Evolutionary conservation across 2,329 filamentous ascomycete genomes (phyloP).

Genomic region (Ceratocystis alfenasii): DNA sequence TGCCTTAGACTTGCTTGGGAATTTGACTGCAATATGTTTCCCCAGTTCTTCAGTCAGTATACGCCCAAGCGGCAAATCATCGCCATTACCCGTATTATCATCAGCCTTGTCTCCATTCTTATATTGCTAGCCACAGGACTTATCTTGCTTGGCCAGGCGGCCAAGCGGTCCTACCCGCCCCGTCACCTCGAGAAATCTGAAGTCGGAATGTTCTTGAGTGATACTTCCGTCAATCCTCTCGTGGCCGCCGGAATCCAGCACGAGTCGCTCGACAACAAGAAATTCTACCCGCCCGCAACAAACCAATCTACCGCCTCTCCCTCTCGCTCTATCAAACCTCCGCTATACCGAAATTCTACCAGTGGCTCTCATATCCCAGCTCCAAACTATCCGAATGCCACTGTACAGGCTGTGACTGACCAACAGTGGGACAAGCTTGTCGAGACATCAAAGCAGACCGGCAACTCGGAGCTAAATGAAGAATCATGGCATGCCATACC

Average conservation of each 20-base stretch:
- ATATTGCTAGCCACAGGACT: not conserved
- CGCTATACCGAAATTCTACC: not conserved
- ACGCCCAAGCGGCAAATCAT: not conserved
- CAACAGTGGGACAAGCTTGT: slow-evolving; percentile 9
- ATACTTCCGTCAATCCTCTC: not conserved
- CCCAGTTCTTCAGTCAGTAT: not conserved
- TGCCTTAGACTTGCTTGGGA: too few species aligned
- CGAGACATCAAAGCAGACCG: not conserved
- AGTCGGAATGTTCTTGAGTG: not conserved
- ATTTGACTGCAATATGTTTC: not conserved
- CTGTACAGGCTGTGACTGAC: not conserved
- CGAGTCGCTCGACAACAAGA: not conserved
- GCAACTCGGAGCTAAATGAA: not conserved
- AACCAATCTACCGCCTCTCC: not conserved
- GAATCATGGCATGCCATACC: not conserved
- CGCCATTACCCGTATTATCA: not conserved
- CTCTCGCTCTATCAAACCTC: not conserved
- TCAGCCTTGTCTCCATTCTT: not conserved
- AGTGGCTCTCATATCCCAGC: not conserved
- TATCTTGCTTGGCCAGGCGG: not conserved
- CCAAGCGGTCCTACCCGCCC: not conserved
- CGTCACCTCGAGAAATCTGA: not conserved
- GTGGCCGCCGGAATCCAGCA: not conserved
- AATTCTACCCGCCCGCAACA: not conserved
- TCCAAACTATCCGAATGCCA: not conserved